Conservation (phyloP, 768 basidiomycete species). For the Agrocybe praecox region DNA sequence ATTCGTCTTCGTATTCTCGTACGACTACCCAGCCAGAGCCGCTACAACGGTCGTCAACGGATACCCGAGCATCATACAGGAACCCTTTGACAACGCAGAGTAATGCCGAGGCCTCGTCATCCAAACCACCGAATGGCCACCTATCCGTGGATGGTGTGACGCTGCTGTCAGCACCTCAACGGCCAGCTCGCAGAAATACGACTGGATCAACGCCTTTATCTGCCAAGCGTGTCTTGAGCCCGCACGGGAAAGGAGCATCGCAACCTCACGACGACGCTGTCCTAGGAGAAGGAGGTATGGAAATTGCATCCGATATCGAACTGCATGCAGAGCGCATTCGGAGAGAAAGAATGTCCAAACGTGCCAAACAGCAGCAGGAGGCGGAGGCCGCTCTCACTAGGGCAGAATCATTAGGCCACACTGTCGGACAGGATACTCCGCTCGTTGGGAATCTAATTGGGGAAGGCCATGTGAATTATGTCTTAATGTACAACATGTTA, state of each 20-base stretch:
- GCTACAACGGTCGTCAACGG: slow-evolving; percentile 51
- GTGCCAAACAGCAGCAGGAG: slow-evolving; percentile 65
- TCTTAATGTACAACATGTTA: slow-evolving; percentile 99
- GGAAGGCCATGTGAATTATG: slow-evolving; percentile 98
- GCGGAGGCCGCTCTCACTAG: slow-evolving; percentile 59
- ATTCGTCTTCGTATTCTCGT: background rate
- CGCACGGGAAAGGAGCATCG: slow-evolving; percentile 24
- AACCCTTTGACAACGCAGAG: slow-evolving; percentile 19
- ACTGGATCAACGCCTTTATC: slow-evolving; percentile 53
- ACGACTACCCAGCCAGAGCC: slow-evolving; percentile 12
- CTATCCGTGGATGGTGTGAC: slow-evolving; percentile 48
- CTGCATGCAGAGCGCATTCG: slow-evolving; percentile 89
- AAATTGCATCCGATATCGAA: slow-evolving; percentile 80
- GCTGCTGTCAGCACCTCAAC: slow-evolving; percentile 25
- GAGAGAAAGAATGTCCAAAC: slow-evolving; percentile 72
- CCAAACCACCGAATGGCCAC: slow-evolving; percentile 18
- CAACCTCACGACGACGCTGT: slow-evolving; percentile 41
- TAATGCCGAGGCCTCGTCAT: slow-evolving; percentile 17
- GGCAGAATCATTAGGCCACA: slow-evolving; percentile 11
- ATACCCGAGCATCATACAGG: slow-evolving; percentile 41
- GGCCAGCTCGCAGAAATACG: slow-evolving; percentile 67
- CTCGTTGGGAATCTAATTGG: slow-evolving; percentile 95
- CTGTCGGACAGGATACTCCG: slow-evolving; percentile 50
- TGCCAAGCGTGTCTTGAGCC: slow-evolving; percentile 11
- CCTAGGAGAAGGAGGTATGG: slow-evolving; percentile 28